phyloP scores from a whole-genome alignment of 2,329 filamentous ascomycete species.

The Periglandula ipomoeae region DNA sequence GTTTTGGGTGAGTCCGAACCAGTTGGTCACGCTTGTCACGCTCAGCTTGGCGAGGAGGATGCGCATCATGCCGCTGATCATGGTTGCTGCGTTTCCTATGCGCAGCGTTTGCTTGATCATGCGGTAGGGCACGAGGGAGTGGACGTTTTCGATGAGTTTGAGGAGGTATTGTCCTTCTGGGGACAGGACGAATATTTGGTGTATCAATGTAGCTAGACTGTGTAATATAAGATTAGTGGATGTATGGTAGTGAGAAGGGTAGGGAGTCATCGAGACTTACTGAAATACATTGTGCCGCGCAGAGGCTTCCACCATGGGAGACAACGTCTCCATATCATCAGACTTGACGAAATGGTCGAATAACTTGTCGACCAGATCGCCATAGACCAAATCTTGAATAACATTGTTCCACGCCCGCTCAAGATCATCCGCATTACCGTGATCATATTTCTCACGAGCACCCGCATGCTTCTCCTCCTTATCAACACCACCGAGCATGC shows the following conservation, averaged over 20 bases:
- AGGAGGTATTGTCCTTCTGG: constrained; percentile 68
- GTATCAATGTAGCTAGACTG: constrained; percentile 64
- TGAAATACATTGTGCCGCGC: constrained; percentile 61
- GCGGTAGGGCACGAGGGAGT: constrained; percentile 62
- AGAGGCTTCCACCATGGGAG: constrained; percentile 51
- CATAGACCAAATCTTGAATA: constrained; percentile 58
- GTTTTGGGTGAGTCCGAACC: constrained; percentile 63
- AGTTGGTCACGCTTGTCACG: constrained; percentile 66
- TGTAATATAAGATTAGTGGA: not conserved
- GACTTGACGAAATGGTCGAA: constrained; percentile 53
- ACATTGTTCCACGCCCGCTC: constrained; percentile 57
- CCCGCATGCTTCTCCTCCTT: constrained; percentile 10
- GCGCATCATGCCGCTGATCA: constrained; percentile 68
- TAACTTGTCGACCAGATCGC: constrained; percentile 54
- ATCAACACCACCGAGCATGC: constrained; percentile 48
- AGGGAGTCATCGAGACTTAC: constrained; percentile 32
- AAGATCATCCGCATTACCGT: constrained; percentile 49
- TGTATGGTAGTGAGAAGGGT: not conserved
- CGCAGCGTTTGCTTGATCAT: constrained; percentile 64
- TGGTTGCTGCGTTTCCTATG: constrained; percentile 70
- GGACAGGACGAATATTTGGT: constrained; percentile 63
- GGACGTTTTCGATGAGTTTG: constrained; percentile 59
- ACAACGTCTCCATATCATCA: constrained; percentile 54
- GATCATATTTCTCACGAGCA: constrained; percentile 40
- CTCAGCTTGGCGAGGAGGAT: constrained; percentile 71